Conservation (phyloP, 192 early-diverging fungal genomes). For the Dissophora globulifera region DNA sequence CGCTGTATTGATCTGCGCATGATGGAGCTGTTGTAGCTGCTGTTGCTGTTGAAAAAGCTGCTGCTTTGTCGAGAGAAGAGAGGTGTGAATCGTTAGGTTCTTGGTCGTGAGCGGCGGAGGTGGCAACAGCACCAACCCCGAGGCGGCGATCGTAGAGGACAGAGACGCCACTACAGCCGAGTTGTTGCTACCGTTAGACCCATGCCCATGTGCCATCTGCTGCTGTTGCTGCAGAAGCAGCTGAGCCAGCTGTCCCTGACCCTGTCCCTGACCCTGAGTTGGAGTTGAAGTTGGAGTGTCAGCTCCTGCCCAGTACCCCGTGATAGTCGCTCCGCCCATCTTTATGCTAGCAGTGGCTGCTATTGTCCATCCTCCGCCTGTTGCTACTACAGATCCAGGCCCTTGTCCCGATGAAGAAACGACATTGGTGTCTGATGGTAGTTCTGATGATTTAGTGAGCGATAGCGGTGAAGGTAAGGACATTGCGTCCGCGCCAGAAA, state of each 20-base stretch:
- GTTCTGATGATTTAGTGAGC: neutral
- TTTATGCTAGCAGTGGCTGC: too few relatives aligned
- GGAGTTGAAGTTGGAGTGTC: neutral
- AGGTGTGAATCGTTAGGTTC: constrained; percentile 50
- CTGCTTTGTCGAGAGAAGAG: constrained; percentile 48
- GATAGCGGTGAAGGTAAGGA: constrained; percentile 10
- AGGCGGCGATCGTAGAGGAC: constrained; percentile 46
- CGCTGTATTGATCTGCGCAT: constrained; percentile 42
- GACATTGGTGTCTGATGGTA: constrained; percentile 2
- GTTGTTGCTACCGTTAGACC: constrained; percentile 5
- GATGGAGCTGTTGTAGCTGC: constrained; percentile 45
- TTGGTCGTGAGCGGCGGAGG: constrained; percentile 45
- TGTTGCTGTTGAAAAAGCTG: constrained; percentile 49
- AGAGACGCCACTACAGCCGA: constrained; percentile 16
- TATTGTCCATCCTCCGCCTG: too few relatives aligned
- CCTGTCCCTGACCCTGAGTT: neutral
- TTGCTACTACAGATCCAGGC: constrained; percentile 15
- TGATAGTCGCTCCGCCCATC: neutral
- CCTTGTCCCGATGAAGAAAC: constrained; percentile 21
- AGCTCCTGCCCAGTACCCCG: neutral
- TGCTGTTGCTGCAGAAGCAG: constrained; percentile 30
- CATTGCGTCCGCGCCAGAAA: constrained; percentile 11
- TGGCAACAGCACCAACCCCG: constrained; percentile 36
- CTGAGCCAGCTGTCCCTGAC: constrained; percentile 31
- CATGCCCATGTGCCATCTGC: constrained; percentile 5